These are phyloP conservation scores for Neurospora sp. DNA, from an alignment of 495 filamentous ascomycete species.

Conservation along the genomic window DNA sequence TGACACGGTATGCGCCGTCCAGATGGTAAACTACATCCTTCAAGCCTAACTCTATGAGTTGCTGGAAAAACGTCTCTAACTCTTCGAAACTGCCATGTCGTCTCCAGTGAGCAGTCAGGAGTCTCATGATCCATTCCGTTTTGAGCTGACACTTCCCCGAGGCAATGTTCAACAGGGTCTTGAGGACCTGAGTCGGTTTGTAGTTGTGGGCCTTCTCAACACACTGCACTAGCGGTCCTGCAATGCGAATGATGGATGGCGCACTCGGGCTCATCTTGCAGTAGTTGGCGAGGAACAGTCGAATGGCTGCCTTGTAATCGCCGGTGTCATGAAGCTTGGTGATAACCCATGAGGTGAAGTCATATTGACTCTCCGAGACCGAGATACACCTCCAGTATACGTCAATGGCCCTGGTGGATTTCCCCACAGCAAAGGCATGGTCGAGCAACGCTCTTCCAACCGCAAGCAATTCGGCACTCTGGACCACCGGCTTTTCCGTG, in stretches of 20 bases:
- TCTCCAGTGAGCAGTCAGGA: conserved; percentile 24
- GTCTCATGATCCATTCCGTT: conserved; percentile 23
- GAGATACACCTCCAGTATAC: conserved; percentile 24
- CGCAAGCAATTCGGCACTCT: conserved; percentile 7
- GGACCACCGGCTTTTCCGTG: conserved; percentile 10
- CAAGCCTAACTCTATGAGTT: conserved; percentile 7
- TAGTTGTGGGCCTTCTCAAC: conserved; percentile 17
- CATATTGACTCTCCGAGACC: conserved; percentile 2
- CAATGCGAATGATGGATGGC: conserved; percentile 10
- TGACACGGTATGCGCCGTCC: conserved; percentile 22
- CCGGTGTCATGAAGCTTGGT: conserved; percentile 13
- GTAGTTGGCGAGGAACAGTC: conserved; percentile 16
- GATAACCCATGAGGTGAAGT: conserved; percentile 18
- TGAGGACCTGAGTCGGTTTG: conserved; percentile 17
- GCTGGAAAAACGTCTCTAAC: conserved; percentile 20
- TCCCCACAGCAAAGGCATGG: conserved; percentile 9
- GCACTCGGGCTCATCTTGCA: conserved; percentile 14
- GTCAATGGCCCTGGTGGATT: conserved; percentile 8
- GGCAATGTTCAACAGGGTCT: conserved; percentile 14
- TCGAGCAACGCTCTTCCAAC: conserved; percentile 24
- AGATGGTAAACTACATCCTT: conserved; percentile 13
- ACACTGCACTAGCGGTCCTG: conserved; percentile 18
- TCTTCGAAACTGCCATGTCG: conserved; percentile 13
- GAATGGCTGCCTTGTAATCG: conserved; percentile 23
- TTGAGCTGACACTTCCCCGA: conserved; percentile 8